Conservation (phyloP, 2,329 filamentous ascomycete species). For the Microsporum canis region DNA sequence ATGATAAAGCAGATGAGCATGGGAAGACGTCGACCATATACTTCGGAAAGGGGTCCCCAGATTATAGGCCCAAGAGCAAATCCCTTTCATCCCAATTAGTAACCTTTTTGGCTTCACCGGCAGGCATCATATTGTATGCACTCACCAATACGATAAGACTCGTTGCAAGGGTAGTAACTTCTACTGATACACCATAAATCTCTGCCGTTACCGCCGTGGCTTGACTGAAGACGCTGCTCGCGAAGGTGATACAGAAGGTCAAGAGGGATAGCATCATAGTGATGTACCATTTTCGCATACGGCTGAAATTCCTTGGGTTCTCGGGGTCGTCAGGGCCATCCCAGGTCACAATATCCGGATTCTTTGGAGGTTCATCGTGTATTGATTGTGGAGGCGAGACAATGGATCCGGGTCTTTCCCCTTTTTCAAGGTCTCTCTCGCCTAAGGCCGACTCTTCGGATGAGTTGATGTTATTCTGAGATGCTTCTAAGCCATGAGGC, state of each 20-base stretch:
- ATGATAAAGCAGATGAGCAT: constrained; percentile 39
- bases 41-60: constrained; percentile 37
- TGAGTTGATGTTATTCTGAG: background rate
- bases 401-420: background rate
- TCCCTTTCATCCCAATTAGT: constrained; percentile 15
- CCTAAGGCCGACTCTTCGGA: background rate
- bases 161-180: constrained; percentile 41
- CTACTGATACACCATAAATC: constrained; percentile 36
- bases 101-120: background rate
- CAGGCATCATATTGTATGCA: background rate
- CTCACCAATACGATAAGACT: constrained; percentile 37
- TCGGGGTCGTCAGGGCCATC: constrained; percentile 61
- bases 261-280: constrained; percentile 33
- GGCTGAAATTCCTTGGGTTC: constrained; percentile 59
- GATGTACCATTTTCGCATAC: constrained; percentile 34
- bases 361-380: background rate
- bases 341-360: constrained; percentile 53
- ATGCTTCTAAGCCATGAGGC: background rate
- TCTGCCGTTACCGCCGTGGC: constrained; percentile 31
- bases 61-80: constrained; percentile 31
- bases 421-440: background rate
- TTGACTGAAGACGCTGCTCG: constrained; percentile 37
- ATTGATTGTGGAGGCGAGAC: background rate
- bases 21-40: constrained; percentile 41
- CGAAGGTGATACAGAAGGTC: constrained; percentile 40